A percentile compares a stretch with the other conserved stretches of the same genome.
phyloP scores from a whole-genome alignment of 2,329 filamentous ascomycete species.

The Clarireedia homoeocarpa region DNA sequence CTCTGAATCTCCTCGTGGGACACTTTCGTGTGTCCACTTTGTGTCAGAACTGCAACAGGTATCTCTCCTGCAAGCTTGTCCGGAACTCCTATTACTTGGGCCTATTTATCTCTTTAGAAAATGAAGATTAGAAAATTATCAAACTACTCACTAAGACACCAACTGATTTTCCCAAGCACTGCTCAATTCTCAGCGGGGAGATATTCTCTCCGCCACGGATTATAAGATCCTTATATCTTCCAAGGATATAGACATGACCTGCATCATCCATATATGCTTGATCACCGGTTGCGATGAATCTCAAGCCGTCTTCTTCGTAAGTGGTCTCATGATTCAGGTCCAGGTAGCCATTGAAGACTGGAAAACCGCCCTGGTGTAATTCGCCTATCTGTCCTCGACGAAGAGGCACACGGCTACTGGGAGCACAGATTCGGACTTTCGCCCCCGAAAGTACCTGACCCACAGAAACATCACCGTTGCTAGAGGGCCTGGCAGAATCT shows the following conservation, averaged over 20 bases:
- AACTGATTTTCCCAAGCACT: constrained; percentile 39
- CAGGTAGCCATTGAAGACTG: constrained; percentile 60
- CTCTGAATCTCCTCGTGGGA: not conserved
- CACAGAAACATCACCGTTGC: constrained; percentile 6
- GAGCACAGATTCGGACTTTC: constrained; percentile 2
- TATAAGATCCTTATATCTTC: constrained; percentile 63
- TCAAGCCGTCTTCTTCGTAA: not conserved
- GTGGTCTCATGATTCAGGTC: constrained; percentile 56
- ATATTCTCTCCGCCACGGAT: constrained; percentile 57
- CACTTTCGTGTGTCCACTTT: not conserved
- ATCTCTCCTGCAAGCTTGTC: not conserved
- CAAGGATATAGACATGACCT: constrained; percentile 47
- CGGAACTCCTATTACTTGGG: not conserved
- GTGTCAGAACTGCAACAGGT: not conserved
- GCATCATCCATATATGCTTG: constrained; percentile 42
- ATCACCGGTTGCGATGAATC: constrained; percentile 48
- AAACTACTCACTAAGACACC: not conserved
- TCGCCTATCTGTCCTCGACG: constrained; percentile 63
- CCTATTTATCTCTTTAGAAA: not conserved
- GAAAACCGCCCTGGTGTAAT: constrained; percentile 71
- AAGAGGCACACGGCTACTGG: constrained; percentile 45
- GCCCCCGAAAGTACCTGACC: constrained; percentile 8
- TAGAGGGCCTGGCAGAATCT: not conserved
- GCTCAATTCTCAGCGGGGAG: constrained; percentile 62
- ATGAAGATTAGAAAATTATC: not conserved